Conservation (phyloP, 2,329 filamentous ascomycete species). For the Ceratocystis smalleyi region DNA sequence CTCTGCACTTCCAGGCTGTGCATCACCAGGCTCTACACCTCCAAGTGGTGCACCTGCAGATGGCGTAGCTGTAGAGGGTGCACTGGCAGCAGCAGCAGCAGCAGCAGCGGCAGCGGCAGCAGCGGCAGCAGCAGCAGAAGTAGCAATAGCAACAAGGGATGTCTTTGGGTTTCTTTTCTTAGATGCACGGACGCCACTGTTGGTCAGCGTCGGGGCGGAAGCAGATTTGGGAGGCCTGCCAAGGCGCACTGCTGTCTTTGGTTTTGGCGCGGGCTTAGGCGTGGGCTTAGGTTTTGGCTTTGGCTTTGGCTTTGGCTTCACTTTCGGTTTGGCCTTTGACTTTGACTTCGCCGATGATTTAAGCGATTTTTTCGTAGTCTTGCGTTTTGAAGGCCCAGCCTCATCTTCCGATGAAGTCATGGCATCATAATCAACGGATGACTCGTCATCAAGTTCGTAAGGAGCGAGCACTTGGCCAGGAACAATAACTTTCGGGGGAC, state of each 20-base stretch:
- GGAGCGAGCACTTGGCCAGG: conserved; percentile 51
- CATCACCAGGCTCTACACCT: conserved; percentile 32
- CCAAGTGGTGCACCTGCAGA: conserved; percentile 35
- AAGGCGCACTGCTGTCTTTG: conserved; percentile 13
- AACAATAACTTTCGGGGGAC: conserved; percentile 45
- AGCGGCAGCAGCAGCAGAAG: no score
- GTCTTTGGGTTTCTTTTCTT: neutral
- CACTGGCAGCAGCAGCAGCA: neutral
- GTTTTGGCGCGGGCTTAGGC: neutral
- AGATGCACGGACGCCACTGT: conserved; percentile 19
- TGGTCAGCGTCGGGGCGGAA: neutral
- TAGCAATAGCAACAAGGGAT: neutral
- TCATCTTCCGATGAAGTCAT: conserved; percentile 28
- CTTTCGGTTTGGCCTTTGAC: no score
- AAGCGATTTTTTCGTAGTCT: conserved; percentile 20
- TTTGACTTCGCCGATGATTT: no score
- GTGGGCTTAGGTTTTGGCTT: no score
- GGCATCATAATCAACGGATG: conserved; percentile 37
- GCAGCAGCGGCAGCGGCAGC: no score
- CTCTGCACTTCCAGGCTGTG: conserved; percentile 41
- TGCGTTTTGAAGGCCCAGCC: conserved; percentile 27
- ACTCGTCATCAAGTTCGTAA: conserved; percentile 49
- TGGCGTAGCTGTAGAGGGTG: conserved; percentile 26
- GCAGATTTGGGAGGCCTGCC: conserved; percentile 20
- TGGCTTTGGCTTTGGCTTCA: no score